Percentiles rank a stretch among this genome's conserved stretches.
phyloP scores from a whole-genome alignment of 75 land plant genomes.

The Picea sitchensis region DNA sequence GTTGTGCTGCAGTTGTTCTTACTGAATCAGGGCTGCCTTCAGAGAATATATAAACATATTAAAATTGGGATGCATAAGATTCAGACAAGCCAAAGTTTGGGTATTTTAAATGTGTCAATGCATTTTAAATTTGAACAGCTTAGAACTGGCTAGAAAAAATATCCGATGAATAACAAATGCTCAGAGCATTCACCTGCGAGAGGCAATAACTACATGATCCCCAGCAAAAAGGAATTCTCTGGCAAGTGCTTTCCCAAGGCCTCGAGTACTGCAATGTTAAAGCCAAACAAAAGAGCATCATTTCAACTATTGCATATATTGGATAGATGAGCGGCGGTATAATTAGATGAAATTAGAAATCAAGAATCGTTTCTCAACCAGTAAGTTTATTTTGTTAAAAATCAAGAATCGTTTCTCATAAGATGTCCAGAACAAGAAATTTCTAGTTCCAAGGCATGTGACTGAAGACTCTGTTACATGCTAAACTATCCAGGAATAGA shows the following conservation, averaged over 20 bases:
- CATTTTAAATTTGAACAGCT: not conserved
- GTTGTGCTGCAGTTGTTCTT: slow-evolving; percentile 61
- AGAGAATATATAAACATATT: slow-evolving; percentile 11
- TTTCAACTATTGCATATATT: not conserved
- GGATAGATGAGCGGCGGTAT: not conserved
- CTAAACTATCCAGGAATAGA: not conserved
- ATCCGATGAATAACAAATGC: not conserved
- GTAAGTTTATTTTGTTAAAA: not conserved
- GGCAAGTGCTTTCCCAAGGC: slow-evolving; percentile 96
- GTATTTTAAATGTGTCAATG: not conserved
- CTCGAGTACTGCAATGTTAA: slow-evolving; percentile 74
- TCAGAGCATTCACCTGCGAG: slow-evolving; percentile 67
- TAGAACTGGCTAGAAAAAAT: not conserved
- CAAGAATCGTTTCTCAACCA: not conserved
- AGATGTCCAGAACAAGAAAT: not conserved
- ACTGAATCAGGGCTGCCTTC: slow-evolving; percentile 82
- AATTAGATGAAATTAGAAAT: not conserved
- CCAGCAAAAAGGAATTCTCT: slow-evolving; percentile 97
- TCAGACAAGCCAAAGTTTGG: not conserved
- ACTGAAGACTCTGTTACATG: not conserved
- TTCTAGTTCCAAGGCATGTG: not conserved
- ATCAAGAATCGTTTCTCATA: not conserved
- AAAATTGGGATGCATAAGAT: not conserved
- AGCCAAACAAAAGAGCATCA: not conserved
- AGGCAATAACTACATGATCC: slow-evolving; percentile 86